Evolutionary conservation across 331 rosid genomes (phyloP).

Genomic region (Malus hybrid): DNA sequence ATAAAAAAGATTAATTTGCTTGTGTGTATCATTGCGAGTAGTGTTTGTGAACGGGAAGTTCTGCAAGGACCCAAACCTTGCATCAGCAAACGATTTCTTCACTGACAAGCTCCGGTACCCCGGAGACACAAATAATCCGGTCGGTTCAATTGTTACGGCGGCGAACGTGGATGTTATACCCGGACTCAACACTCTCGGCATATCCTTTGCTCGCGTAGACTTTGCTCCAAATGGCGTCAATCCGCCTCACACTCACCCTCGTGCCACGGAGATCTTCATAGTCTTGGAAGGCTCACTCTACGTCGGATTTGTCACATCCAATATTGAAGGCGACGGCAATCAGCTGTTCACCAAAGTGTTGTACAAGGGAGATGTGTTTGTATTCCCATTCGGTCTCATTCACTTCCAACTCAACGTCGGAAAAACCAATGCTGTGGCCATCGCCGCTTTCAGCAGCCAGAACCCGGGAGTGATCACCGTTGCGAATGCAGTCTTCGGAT

Average conservation of each 20-base stretch:
- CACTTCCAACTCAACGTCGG: background rate
- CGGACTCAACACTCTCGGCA: background rate
- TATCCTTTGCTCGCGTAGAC: slow-evolving; percentile 2
- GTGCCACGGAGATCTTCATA: background rate
- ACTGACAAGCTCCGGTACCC: background rate
- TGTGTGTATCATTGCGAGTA: background rate
- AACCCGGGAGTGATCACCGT: background rate
- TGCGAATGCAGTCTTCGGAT: slow-evolving; percentile 5
- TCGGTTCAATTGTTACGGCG: background rate
- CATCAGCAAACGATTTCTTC: background rate
- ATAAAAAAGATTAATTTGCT: background rate
- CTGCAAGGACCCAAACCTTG: background rate
- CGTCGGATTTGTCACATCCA: slow-evolving; percentile 6
- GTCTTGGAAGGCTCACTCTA: slow-evolving; percentile 1
- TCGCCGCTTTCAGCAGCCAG: slow-evolving; percentile 2
- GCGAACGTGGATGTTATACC: background rate
- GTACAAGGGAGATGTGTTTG: slow-evolving; percentile 1
- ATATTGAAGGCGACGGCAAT: background rate
- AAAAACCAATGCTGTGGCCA: background rate
- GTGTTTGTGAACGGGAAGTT: background rate
- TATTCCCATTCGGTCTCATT: background rate
- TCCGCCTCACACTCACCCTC: slow-evolving; percentile 13
- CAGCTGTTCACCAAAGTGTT: background rate
- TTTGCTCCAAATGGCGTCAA: slow-evolving; percentile 3
- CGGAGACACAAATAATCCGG: background rate